A percentile compares a stretch with the other conserved stretches of the same genome.
Conservation (phyloP, 257 asterid species). For the Salvia rosmarinus region DNA sequence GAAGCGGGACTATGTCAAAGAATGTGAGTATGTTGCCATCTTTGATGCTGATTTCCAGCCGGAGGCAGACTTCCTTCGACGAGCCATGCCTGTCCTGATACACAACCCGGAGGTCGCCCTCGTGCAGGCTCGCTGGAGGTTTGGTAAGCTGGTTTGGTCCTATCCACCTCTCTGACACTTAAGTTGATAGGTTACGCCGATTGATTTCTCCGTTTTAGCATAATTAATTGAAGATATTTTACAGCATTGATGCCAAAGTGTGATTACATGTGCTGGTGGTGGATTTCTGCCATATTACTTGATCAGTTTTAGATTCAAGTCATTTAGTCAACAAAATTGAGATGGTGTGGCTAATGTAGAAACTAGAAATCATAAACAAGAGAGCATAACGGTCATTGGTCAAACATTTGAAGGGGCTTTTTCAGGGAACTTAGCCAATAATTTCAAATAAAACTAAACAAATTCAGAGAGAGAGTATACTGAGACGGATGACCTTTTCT, state of each 20-base stretch:
- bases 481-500: background rate
- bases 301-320: background rate
- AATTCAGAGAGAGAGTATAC: too few species aligned
- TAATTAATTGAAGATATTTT: background rate
- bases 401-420: background rate
- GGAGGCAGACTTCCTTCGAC: slow-evolving; percentile 58
- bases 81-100: slow-evolving; percentile 54
- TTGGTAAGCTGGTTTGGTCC: slow-evolving; percentile 45
- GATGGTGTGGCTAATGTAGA: background rate
- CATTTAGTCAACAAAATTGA: background rate
- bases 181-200: background rate
- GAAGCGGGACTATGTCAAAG: slow-evolving; percentile 48
- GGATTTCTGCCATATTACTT: background rate
- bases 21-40: slow-evolving; percentile 65
- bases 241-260: background rate
- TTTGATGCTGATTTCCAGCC: slow-evolving; percentile 79
- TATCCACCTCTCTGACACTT: background rate
- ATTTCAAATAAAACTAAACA: too few species aligned
- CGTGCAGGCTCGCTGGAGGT: slow-evolving; percentile 73
- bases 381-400: background rate
- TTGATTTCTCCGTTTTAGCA: background rate
- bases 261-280: background rate
- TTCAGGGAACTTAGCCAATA: background rate
- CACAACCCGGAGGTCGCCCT: slow-evolving; percentile 62
- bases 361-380: background rate